phyloP scores from a whole-genome alignment of 2,329 filamentous ascomycete genomes.

The Nigrospora osmanthi region DNA sequence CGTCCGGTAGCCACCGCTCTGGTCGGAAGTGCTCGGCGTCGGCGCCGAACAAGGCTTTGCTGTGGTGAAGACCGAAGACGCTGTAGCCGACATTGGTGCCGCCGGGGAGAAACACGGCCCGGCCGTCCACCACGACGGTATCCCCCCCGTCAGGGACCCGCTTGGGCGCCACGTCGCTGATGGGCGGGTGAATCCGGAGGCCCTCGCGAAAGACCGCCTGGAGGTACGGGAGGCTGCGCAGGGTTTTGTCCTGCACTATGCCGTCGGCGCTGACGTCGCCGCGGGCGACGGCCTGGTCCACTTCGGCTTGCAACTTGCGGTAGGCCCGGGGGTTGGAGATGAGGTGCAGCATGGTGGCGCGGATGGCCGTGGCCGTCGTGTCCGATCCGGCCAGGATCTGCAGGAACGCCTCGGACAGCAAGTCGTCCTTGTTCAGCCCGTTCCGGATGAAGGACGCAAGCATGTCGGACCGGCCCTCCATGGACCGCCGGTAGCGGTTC shows the following conservation, averaged over 20 bases:
- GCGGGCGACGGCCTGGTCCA: conserved; percentile 27
- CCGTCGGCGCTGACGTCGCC: conserved; percentile 18
- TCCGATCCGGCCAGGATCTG: conserved; percentile 31
- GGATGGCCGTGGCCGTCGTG: conserved; percentile 42
- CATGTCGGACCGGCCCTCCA: not conserved
- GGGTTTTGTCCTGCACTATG: conserved; percentile 11
- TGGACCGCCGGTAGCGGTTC: not conserved
- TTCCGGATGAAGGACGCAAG: conserved; percentile 32
- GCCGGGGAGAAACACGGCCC: conserved; percentile 2
- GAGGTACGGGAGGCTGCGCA: not conserved
- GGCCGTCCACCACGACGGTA: conserved; percentile 1
- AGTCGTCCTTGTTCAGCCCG: conserved; percentile 27
- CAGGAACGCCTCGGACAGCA: conserved; percentile 26
- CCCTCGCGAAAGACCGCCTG: conserved; percentile 8
- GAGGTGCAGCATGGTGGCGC: conserved; percentile 39
- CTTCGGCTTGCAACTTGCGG: conserved; percentile 33
- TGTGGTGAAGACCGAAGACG: conserved; percentile 1
- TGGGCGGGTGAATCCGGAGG: conserved; percentile 3
- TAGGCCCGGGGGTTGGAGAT: conserved; percentile 36
- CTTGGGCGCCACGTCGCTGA: conserved; percentile 3
- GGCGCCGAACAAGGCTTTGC: conserved; percentile 2
- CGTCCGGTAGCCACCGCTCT: conserved; percentile 3
- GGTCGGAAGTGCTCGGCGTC: conserved; percentile 6
- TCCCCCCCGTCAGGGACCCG: conserved; percentile 4
- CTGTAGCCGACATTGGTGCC: conserved; percentile 4